Percentiles rank a stretch among this genome's conserved stretches.
Conservation (phyloP, 352 stramenopile genomes). For the Globisporangium paddicum region DNA sequence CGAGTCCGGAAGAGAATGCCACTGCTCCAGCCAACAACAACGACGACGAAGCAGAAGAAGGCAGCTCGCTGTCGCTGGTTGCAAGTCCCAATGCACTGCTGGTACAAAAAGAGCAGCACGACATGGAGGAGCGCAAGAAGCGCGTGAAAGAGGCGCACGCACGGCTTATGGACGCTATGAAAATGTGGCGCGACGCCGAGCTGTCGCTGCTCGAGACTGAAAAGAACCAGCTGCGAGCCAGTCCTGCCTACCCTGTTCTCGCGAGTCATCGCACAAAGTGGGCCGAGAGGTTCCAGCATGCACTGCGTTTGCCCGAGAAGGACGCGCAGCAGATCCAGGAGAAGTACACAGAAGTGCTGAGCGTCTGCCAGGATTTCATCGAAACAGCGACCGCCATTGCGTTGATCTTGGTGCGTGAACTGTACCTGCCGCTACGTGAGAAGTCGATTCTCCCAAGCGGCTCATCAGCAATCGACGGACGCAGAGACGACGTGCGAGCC, state of each 20-base stretch:
- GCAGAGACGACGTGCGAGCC: slow-evolving; percentile 56
- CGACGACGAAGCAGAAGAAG: slow-evolving; percentile 7
- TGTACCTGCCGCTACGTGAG: slow-evolving; percentile 56
- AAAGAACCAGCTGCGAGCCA: slow-evolving; percentile 39
- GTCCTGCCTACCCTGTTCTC: slow-evolving; percentile 39
- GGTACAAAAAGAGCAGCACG: slow-evolving; percentile 47
- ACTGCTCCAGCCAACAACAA: slow-evolving; percentile 13
- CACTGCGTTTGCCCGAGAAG: slow-evolving; percentile 34
- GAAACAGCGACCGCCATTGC: slow-evolving; percentile 64
- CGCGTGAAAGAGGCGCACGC: slow-evolving; percentile 46
- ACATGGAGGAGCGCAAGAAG: slow-evolving; percentile 44
- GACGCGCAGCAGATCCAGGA: slow-evolving; percentile 38
- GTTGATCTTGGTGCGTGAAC: slow-evolving; percentile 77
- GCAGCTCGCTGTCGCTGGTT: neutral
- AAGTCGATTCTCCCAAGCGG: slow-evolving; percentile 75
- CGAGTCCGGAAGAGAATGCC: neutral
- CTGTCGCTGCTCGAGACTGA: slow-evolving; percentile 50
- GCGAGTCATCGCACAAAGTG: slow-evolving; percentile 47
- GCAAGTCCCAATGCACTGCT: slow-evolving; percentile 35
- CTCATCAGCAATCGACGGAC: slow-evolving; percentile 57
- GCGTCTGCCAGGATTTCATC: slow-evolving; percentile 89
- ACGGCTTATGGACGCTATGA: slow-evolving; percentile 58
- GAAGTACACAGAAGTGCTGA: slow-evolving; percentile 84
- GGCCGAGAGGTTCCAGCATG: slow-evolving; percentile 58
- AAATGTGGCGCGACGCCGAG: slow-evolving; percentile 71